A percentile compares a stretch with the other conserved stretches of the same genome.
These are phyloP conservation scores for Xylariaceae sp. DNA, from an alignment of 2,329 filamentous ascomycete species.

Conservation along the genomic window DNA sequence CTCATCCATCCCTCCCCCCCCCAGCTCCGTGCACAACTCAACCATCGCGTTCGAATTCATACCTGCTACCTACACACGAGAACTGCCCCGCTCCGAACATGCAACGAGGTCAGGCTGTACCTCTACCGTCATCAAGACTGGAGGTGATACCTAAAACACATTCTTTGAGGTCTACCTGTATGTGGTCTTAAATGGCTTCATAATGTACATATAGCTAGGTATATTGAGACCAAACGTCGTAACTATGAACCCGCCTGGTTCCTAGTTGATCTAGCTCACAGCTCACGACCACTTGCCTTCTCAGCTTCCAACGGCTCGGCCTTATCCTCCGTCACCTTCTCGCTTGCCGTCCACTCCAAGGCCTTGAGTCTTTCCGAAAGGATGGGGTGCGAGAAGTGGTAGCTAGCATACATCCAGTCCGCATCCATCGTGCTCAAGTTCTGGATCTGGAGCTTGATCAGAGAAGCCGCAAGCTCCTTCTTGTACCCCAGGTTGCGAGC, in stretches of 20 bases:
- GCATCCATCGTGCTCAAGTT: conserved; percentile 98
- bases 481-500: conserved; percentile 82
- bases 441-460: conserved; percentile 97
- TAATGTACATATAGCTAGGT: no score
- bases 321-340: conserved; percentile 51
- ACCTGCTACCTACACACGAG: no score
- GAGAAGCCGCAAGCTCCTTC: conserved; percentile 75
- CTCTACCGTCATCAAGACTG: no score
- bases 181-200: no score
- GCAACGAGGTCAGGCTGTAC: no score
- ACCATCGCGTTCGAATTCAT: not conserved
- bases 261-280: conserved; percentile 16
- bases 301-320: conserved; percentile 52
- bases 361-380: conserved; percentile 89
- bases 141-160: no score
- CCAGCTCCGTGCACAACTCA: not conserved
- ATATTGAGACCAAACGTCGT: no score
- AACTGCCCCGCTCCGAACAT: no score
- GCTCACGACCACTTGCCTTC: conserved; percentile 71
- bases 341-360: conserved; percentile 76
- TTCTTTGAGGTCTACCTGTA: not conserved
- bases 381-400: conserved; percentile 98
- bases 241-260: no score
- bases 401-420: conserved; percentile 96
- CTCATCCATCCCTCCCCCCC: no score